Conservation (phyloP, 1,139 yeast genomes). For the Taphrina deformans region DNA sequence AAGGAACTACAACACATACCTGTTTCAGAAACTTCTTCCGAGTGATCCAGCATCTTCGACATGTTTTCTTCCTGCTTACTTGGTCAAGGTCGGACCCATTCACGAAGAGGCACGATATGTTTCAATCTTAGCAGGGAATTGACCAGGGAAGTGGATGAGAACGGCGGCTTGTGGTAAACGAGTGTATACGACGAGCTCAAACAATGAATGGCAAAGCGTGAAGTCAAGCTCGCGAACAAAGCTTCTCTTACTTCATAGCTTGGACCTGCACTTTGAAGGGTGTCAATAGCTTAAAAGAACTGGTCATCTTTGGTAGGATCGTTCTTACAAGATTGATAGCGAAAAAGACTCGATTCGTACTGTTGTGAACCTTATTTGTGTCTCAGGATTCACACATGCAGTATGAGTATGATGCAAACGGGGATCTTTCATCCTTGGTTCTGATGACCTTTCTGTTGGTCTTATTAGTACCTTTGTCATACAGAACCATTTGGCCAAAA, state of each 20-base stretch:
- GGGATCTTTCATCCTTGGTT: conserved; percentile 26
- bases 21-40: conserved; percentile 25
- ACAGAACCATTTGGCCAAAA: conserved; percentile 13
- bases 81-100: too few species aligned
- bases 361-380: background rate
- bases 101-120: too few species aligned
- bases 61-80: too few species aligned
- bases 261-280: background rate
- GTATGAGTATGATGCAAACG: conserved; percentile 26
- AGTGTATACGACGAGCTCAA: background rate
- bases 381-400: background rate
- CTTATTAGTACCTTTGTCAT: conserved; percentile 14
- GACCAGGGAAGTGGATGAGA: too few species aligned
- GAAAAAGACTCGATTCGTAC: too few species aligned
- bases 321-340: too few species aligned
- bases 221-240: too few species aligned
- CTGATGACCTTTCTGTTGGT: conserved; percentile 26
- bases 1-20: background rate
- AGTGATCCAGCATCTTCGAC: conserved; percentile 26
- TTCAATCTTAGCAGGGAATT: too few species aligned
- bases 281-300: too few species aligned
- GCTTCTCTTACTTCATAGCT: background rate
- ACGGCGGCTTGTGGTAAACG: background rate
- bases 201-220: background rate
- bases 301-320: too few species aligned